Conservation (phyloP, 306 rosid genomes). For the Casuarina cunninghamiana region DNA sequence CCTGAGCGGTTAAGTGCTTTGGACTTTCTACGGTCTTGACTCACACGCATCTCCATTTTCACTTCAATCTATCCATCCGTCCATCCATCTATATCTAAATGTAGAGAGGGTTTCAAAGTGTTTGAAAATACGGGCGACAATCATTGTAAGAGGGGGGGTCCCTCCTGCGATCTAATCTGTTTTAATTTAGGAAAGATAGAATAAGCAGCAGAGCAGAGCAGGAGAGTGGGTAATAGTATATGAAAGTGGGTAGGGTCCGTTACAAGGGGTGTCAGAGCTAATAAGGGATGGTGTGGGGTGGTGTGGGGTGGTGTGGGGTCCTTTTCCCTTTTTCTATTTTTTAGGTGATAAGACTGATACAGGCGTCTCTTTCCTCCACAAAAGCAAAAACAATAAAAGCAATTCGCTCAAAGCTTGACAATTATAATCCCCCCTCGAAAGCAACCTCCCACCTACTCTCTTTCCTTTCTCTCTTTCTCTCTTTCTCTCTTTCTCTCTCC, state of each 20-base stretch:
- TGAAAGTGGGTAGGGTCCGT: conserved; percentile 41
- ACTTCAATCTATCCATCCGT: no score
- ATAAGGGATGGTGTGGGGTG: conserved; percentile 32
- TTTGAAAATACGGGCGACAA: not conserved
- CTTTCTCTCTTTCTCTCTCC: not conserved
- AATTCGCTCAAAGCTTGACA: conserved; percentile 10
- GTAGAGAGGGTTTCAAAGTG: no score
- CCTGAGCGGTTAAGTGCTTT: not conserved
- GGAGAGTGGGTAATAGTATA: not conserved
- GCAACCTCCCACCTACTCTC: conserved; percentile 46
- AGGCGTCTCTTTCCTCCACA: not conserved
- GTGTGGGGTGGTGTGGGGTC: conserved; percentile 32
- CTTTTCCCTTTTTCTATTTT: conserved; percentile 6
- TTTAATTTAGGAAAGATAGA: not conserved
- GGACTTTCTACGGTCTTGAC: not conserved
- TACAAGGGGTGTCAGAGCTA: conserved; percentile 23
- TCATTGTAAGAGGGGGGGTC: conserved; percentile 27
- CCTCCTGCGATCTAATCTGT: conserved; percentile 17
- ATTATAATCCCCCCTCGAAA: conserved; percentile 28
- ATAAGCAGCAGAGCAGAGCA: no score
- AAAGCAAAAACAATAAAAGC: conserved; percentile 13
- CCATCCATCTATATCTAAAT: no score
- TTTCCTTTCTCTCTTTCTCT: not conserved
- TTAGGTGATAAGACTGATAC: conserved; percentile 21
- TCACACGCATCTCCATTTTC: not conserved